phyloP scores from a whole-genome alignment of 1,284 basidiomycete genomes.

The Cryptococcus sp. region DNA sequence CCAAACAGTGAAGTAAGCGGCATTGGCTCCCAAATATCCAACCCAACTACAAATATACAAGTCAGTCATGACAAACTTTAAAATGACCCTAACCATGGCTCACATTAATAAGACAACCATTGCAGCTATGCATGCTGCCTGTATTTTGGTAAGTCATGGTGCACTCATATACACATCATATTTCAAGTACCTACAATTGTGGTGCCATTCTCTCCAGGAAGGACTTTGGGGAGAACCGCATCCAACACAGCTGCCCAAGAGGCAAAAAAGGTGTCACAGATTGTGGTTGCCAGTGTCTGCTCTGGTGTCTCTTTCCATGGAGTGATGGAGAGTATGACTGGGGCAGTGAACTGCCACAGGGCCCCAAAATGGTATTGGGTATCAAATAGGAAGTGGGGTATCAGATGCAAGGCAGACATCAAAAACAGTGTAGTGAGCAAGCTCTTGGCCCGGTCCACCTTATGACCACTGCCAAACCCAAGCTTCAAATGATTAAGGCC shows the following conservation, averaged over 20 bases:
- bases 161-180: background rate
- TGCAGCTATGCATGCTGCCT: constrained; percentile 13
- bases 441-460: constrained; percentile 23
- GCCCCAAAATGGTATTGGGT: constrained; percentile 36
- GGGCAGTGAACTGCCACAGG: constrained; percentile 35
- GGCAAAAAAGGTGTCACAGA: constrained; percentile 28
- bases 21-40: constrained; percentile 28
- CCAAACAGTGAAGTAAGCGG: constrained; percentile 26
- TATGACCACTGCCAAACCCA: constrained; percentile 22
- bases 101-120: constrained; percentile 17
- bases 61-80: background rate
- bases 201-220: background rate
- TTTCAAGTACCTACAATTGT: background rate
- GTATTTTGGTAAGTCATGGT: background rate
- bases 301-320: constrained; percentile 22
- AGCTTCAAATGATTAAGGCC: constrained; percentile 19
- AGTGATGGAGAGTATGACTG: constrained; percentile 29
- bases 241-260: background rate
- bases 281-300: constrained; percentile 27
- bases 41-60: constrained; percentile 21
- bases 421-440: constrained; percentile 24
- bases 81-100: background rate
- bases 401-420: constrained; percentile 25
- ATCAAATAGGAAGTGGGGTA: constrained; percentile 32
- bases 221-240: background rate